Evolutionary conservation across 495 filamentous ascomycete species (phyloP).

Genomic region (Trichocladium uniseriatum): DNA sequence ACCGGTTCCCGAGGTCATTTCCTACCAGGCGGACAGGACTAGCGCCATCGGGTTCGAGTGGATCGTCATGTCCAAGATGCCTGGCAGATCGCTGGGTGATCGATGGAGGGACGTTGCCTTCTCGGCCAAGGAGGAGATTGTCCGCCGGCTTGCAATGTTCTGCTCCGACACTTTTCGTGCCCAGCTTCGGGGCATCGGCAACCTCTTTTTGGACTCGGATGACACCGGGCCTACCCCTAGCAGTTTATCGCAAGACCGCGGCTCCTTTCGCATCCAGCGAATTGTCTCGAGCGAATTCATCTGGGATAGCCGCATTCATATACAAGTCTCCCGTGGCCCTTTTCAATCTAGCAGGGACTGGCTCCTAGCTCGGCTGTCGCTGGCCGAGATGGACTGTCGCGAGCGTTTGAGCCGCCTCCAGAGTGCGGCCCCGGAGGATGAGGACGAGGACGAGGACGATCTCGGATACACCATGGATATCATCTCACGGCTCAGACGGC

Average conservation of each 20-base stretch:
- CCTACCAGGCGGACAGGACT: slow-evolving; percentile 28
- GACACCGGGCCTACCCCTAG: not conserved
- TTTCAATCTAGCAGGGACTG: slow-evolving; percentile 2
- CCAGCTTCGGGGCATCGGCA: slow-evolving; percentile 4
- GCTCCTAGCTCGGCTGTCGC: not conserved
- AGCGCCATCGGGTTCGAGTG: slow-evolving; percentile 33
- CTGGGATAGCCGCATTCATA: not conserved
- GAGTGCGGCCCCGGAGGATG: not conserved
- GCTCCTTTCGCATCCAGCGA: not conserved
- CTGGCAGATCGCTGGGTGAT: slow-evolving; percentile 10
- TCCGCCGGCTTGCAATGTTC: slow-evolving; percentile 17
- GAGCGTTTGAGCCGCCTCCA: not conserved
- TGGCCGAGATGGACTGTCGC: slow-evolving; percentile 1
- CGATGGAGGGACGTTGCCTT: slow-evolving; percentile 23
- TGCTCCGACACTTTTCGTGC: slow-evolving; percentile 1
- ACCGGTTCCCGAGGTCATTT: slow-evolving; percentile 37
- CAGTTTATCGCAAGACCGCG: not conserved
- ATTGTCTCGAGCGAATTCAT: slow-evolving; percentile 3
- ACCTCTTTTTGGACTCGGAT: slow-evolving; percentile 2
- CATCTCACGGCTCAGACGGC: not conserved
- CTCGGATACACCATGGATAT: slow-evolving; percentile 1
- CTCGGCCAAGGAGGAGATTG: slow-evolving; percentile 14
- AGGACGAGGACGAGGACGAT: slow-evolving; percentile 10
- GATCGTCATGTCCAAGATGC: slow-evolving; percentile 19
- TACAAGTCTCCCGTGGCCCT: slow-evolving; percentile 2